Conservation (phyloP, 2,329 filamentous ascomycete genomes). For the Trichophyton simii region DNA sequence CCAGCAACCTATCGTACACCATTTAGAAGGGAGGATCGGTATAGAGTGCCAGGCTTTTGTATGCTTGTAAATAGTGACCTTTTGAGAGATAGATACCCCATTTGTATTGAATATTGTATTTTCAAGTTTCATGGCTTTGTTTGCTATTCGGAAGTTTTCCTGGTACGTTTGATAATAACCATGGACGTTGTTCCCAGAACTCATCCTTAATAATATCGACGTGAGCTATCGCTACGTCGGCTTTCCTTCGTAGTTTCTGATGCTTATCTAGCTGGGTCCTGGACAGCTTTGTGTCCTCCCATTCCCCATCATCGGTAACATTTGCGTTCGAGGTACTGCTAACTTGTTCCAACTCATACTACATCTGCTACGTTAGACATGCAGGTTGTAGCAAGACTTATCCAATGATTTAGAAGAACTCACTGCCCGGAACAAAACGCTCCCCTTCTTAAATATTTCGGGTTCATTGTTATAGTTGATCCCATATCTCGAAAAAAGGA, state of each 20-base stretch:
- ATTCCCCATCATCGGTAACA: slow-evolving; percentile 27
- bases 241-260: slow-evolving; percentile 67
- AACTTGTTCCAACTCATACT: slow-evolving; percentile 61
- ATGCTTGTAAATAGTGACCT: neutral
- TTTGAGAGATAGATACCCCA: slow-evolving; percentile 1
- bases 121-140: too few species aligned
- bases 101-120: neutral
- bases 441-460: slow-evolving; percentile 87
- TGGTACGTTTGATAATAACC: slow-evolving; percentile 64
- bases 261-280: slow-evolving; percentile 77
- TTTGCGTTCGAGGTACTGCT: slow-evolving; percentile 24
- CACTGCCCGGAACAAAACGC: slow-evolving; percentile 73
- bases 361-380: neutral
- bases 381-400: neutral
- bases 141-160: slow-evolving; percentile 52
- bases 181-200: slow-evolving; percentile 81
- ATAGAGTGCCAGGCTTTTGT: neutral
- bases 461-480: slow-evolving; percentile 98
- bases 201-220: slow-evolving; percentile 90
- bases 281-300: slow-evolving; percentile 43
- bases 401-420: slow-evolving; percentile 17
- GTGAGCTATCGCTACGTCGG: slow-evolving; percentile 68
- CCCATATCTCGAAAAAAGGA: slow-evolving; percentile 72
- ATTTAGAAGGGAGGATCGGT: neutral
- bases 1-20: too few species aligned